These are phyloP conservation scores for Meredithiella fracta DNA, from an alignment of 2,329 filamentous ascomycete species.

Conservation along the genomic window DNA sequence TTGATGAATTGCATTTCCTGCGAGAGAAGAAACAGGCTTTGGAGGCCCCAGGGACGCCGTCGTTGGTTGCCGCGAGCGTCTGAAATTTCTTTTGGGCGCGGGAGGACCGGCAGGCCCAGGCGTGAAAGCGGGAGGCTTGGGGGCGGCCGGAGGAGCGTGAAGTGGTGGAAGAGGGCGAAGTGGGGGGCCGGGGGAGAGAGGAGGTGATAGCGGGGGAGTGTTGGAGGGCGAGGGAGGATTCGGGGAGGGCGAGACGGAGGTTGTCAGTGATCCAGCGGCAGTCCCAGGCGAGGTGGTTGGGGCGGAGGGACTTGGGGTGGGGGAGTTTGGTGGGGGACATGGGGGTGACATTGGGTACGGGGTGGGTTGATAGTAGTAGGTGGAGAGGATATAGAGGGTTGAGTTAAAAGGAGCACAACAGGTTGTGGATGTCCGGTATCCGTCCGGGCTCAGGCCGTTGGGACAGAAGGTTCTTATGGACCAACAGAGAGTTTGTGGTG, in stretches of 20 bases:
- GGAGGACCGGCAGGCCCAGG: slow-evolving; percentile 1
- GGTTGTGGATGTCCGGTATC: background rate
- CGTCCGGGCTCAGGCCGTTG: background rate
- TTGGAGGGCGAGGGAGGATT: background rate
- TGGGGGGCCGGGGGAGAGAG: background rate
- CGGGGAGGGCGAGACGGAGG: background rate
- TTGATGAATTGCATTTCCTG: background rate
- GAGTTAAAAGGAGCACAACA: background rate
- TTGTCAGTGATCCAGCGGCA: slow-evolving; percentile 6
- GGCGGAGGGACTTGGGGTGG: background rate
- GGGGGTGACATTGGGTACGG: background rate
- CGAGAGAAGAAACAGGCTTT: background rate
- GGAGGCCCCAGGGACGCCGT: background rate
- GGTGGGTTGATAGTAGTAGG: background rate
- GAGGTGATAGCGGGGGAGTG: background rate
- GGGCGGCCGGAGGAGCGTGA: background rate
- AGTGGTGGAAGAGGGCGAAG: background rate
- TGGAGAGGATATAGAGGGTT: background rate
- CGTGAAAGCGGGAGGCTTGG: background rate
- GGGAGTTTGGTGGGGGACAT: background rate
- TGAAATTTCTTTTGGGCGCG: slow-evolving; percentile 1
- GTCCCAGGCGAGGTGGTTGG: background rate
- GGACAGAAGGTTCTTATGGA: background rate
- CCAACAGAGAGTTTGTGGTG: background rate
- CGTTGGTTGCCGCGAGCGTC: background rate